Conservation (phyloP, 2,329 filamentous ascomycete species). For the Berkeleyomyces basicola region DNA sequence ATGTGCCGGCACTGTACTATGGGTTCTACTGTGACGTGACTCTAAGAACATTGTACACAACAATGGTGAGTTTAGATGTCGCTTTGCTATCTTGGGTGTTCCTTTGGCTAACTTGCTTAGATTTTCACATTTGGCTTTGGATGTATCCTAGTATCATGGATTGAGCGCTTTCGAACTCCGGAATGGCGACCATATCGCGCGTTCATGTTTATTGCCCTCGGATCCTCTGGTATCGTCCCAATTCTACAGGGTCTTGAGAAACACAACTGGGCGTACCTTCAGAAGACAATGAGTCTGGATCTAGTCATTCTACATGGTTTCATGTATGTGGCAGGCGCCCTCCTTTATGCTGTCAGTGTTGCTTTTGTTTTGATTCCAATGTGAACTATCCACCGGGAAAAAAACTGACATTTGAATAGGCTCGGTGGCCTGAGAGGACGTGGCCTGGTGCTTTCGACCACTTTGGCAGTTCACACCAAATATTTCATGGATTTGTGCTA, state of each 20-base stretch:
- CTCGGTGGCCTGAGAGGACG: slow-evolving; percentile 67
- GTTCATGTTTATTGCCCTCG: slow-evolving; percentile 76
- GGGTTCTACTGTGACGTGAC: slow-evolving; percentile 56
- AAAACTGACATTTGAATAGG: slow-evolving; percentile 24
- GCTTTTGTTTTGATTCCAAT: neutral
- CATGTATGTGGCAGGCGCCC: slow-evolving; percentile 74
- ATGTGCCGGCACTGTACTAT: slow-evolving; percentile 77
- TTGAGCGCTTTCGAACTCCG: slow-evolving; percentile 71
- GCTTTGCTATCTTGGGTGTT: neutral
- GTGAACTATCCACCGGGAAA: neutral
- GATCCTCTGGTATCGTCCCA: slow-evolving; percentile 67
- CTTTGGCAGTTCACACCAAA: slow-evolving; percentile 84
- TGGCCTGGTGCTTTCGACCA: slow-evolving; percentile 72
- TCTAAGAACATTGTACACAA: slow-evolving; percentile 56
- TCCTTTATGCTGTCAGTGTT: slow-evolving; percentile 59
- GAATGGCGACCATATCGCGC: slow-evolving; percentile 72
- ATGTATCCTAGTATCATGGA: slow-evolving; percentile 60
- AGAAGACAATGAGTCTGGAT: slow-evolving; percentile 58
- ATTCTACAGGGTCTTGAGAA: slow-evolving; percentile 57
- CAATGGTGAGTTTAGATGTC: slow-evolving; percentile 38
- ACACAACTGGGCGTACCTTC: slow-evolving; percentile 50
- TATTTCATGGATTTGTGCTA: slow-evolving; percentile 84
- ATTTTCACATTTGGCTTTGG: slow-evolving; percentile 63
- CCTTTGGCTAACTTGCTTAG: slow-evolving; percentile 25
- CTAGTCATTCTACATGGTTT: slow-evolving; percentile 68